These are phyloP conservation scores for Vigna angularis DNA, from an alignment of 306 rosid species.

Conservation along the genomic window DNA sequence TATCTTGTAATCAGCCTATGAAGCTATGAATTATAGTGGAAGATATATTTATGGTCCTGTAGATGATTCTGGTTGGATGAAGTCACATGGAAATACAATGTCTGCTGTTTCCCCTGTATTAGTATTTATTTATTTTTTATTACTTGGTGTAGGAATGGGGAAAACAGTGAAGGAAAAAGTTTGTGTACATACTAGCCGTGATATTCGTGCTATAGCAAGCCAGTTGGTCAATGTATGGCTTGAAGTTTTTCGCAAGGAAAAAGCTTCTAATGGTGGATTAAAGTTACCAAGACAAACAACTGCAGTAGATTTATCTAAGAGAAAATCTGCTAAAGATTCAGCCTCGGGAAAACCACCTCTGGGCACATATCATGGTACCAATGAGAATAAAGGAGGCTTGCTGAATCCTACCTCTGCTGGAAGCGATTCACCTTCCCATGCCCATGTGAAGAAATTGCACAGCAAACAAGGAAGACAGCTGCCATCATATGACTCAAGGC, in stretches of 20 bases:
- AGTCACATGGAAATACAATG: conserved; percentile 33
- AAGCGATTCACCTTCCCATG: conserved; percentile 59
- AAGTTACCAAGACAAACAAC: conserved; percentile 74
- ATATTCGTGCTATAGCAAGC: conserved; percentile 97
- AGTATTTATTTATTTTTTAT: conserved; percentile 41
- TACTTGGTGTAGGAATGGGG: conserved; percentile 80
- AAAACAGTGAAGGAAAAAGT: conserved; percentile 98
- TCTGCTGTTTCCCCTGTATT: conserved; percentile 26
- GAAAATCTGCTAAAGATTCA: conserved; percentile 71
- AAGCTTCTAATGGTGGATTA: conserved; percentile 82
- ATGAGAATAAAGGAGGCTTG: conserved; percentile 65
- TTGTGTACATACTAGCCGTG: conserved; percentile 99
- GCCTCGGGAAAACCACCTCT: conserved; percentile 86
- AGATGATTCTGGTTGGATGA: conserved; percentile 27
- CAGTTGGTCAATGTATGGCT: conserved; percentile 99
- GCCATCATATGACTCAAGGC: conserved; percentile 58
- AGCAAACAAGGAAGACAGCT: conserved; percentile 65
- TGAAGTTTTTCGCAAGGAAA: conserved; percentile 95
- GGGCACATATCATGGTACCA: conserved; percentile 60
- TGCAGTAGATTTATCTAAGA: conserved; percentile 69
- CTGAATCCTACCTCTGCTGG: conserved; percentile 61
- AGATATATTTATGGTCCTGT: conserved; percentile 28
- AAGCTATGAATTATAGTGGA: conserved; percentile 34
- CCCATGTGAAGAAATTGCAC: conserved; percentile 59
- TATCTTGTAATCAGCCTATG: conserved; percentile 15